Base-by-base conservation (phyloP, 2,329 filamentous ascomycete genomes). In the Pseudonectria foliicola region DNA sequence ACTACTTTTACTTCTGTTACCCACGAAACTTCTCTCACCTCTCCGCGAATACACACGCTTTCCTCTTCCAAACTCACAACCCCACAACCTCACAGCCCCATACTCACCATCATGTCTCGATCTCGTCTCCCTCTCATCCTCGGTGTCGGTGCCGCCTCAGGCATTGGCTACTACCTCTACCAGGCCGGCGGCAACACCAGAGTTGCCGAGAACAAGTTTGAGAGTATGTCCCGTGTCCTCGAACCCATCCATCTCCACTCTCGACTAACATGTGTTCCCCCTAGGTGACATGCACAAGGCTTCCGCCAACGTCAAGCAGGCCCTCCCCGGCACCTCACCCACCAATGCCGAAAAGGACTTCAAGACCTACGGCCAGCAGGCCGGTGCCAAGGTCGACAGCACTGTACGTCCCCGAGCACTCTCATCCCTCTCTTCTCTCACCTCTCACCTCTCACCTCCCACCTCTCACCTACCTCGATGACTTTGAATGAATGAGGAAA, bases 131-230 rank as follows among this genome's bases (percentile, higher is more conserved):
- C 71, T 48, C 49, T 70, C 46, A 54, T 68, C 50, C 55, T 82
- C 50, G 82, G 80, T 50, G 63, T 78, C 48, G 75, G 70, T 40
- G 78, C 76, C 46, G 81, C 73, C 23, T 77, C 75, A 51, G 82
- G 79, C 45, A 67, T 80, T 39, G 87, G 84, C 28, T 96, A 95
- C 73, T 96, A 96, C 70, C 75, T 96, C 44, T 98, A 94, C 71
- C 72, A 66, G 33, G 83, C 89, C 12, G 90, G 90, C 42, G 89
- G 90, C 38, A 75, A 79, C 60, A 73, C 86, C 33, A 85, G 83
- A 62, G 78, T 75, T 32, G 90, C 89, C n/a, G 78, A 88, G 73
- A 85, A 90, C 71, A 72, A 92, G 61, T 74, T 85, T 49, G 85
- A 95, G 69, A 76, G 90, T 95, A 67, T 29, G 79, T 43, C 12